Evolutionary conservation across 106 monocot genomes (phyloP).

Genomic region (Vanilla planifolia): DNA sequence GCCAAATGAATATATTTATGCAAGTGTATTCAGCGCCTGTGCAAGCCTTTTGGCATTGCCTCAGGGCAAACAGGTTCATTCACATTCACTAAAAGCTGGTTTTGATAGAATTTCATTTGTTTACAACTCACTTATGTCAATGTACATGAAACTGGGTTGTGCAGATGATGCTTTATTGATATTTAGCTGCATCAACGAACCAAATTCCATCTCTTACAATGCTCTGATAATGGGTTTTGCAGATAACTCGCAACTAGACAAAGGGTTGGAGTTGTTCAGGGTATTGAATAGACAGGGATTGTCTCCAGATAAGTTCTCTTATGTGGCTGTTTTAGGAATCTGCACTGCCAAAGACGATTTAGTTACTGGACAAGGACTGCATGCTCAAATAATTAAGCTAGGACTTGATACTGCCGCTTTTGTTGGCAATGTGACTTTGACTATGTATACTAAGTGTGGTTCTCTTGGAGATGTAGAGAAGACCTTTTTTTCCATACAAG

Average conservation of each 20-base stretch:
- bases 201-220: conserved; percentile 52
- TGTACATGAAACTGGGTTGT: conserved; percentile 60
- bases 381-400: conserved; percentile 48
- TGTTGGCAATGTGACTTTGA: conserved; percentile 58
- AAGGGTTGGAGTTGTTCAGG: conserved; percentile 44
- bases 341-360: conserved; percentile 20
- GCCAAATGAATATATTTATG: conserved; percentile 58
- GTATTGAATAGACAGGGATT: conserved; percentile 31
- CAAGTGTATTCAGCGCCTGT: conserved; percentile 40
- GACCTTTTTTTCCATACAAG: conserved; percentile 29
- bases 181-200: conserved; percentile 27
- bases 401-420: conserved; percentile 46
- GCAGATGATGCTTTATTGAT: conserved; percentile 27
- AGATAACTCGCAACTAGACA: conserved; percentile 24
- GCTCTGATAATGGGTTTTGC: conserved; percentile 49
- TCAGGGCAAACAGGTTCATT: conserved; percentile 41
- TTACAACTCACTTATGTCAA: conserved; percentile 50
- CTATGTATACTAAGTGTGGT: conserved; percentile 41
- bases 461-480: conserved; percentile 29
- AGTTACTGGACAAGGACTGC: conserved; percentile 15
- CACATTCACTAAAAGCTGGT: conserved; percentile 33
- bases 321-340: conserved; percentile 34
- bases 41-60: conserved; percentile 20
- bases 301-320: conserved; percentile 43
- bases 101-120: conserved; percentile 46